Conservation (phyloP, 23 red algal species). For the Gracilaria domingensis region DNA sequence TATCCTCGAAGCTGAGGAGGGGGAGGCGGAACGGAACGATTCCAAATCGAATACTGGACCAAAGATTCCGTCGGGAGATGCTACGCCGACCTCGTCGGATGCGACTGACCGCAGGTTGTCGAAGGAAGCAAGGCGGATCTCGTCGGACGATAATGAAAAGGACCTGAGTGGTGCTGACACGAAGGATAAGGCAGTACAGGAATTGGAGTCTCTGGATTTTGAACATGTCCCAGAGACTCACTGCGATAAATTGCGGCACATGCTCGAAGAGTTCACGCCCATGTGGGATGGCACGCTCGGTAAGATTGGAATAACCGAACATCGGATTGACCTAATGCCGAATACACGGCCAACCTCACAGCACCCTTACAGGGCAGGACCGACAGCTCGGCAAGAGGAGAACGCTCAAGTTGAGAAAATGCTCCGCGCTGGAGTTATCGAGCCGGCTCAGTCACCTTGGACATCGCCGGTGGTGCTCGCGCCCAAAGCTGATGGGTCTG, state of each 20-base stretch:
- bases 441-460: background rate
- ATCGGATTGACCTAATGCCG: slow-evolving; percentile 13
- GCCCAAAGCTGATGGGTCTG: background rate
- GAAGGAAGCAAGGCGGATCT: too few relatives aligned
- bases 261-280: background rate
- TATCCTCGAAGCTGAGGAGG: too few relatives aligned
- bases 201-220: too few relatives aligned
- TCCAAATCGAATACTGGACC: too few relatives aligned
- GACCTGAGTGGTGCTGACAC: too few relatives aligned
- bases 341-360: background rate
- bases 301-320: background rate
- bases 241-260: background rate
- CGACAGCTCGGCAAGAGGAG: background rate
- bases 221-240: too few relatives aligned
- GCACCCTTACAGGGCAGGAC: background rate
- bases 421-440: background rate
- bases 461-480: background rate
- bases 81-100: too few relatives aligned
- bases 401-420: background rate
- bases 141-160: too few relatives aligned
- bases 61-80: too few relatives aligned
- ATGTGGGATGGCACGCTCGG: slow-evolving; percentile 13
- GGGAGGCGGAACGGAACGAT: too few relatives aligned
- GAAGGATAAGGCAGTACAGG: too few relatives aligned
- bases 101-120: too few relatives aligned